phyloP scores from a whole-genome alignment of 1,284 basidiomycete genomes.

The Sphaerobolus stellatus region DNA sequence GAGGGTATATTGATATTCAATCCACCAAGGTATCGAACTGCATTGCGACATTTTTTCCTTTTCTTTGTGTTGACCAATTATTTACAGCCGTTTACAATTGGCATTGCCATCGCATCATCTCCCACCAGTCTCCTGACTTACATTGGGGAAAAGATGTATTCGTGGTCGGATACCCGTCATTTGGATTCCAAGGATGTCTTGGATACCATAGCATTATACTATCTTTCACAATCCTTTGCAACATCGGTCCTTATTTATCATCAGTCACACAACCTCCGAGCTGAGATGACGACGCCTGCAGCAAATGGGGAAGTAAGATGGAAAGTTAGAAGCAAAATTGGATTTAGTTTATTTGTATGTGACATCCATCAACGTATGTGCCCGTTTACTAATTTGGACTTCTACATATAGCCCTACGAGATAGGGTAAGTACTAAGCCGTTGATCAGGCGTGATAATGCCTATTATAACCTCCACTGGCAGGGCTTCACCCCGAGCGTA shows the following conservation, averaged over 20 bases:
- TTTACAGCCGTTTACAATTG: constrained; percentile 23
- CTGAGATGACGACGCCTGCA: constrained; percentile 7
- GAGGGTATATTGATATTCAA: constrained; percentile 19
- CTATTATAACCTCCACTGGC: background rate
- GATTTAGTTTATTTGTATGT: constrained; percentile 20
- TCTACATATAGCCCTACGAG: constrained; percentile 19
- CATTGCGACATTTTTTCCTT: background rate
- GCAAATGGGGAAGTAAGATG: constrained; percentile 2
- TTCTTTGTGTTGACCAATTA: background rate
- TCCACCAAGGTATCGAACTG: constrained; percentile 16
- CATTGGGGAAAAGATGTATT: constrained; percentile 24
- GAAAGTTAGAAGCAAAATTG: constrained; percentile 18
- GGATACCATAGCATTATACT: constrained; percentile 23
- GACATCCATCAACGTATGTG: background rate
- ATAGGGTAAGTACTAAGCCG: constrained; percentile 13
- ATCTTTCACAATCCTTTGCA: constrained; percentile 19
- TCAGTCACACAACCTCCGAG: constrained; percentile 8
- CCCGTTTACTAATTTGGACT: background rate
- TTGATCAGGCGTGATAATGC: background rate
- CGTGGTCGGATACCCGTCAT: constrained; percentile 21
- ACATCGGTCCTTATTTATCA: constrained; percentile 24
- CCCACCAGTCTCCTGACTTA: constrained; percentile 21
- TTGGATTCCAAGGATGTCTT: constrained; percentile 18
- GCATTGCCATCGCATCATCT: constrained; percentile 20
- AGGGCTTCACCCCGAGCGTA: constrained; percentile 14